phyloP scores from a whole-genome alignment of 2,329 filamentous ascomycete species.

The Colletotrichum tanaceti region DNA sequence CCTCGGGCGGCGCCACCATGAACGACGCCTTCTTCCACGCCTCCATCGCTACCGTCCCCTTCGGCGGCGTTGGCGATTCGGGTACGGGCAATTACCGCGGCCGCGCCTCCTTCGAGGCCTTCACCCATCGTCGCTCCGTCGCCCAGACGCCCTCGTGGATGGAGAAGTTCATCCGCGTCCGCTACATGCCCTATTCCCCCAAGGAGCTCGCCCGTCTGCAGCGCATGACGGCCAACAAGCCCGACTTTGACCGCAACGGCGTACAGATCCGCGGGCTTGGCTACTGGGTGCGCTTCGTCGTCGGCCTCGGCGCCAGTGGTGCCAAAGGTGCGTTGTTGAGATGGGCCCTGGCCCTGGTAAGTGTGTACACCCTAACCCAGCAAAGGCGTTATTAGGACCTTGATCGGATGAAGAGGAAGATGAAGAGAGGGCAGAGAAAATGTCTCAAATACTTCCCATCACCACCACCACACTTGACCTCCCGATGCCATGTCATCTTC shows the following conservation, averaged over 20 bases:
- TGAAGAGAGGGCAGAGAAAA: not conserved
- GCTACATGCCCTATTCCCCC: slow-evolving; percentile 73
- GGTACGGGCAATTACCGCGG: slow-evolving; percentile 84
- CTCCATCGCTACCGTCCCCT: slow-evolving; percentile 76
- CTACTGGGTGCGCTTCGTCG: slow-evolving; percentile 66
- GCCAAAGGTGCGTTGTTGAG: slow-evolving; percentile 63
- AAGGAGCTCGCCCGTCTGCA: slow-evolving; percentile 58
- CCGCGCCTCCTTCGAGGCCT: slow-evolving; percentile 76
- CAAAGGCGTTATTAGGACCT: slow-evolving; percentile 51
- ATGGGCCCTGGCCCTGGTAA: slow-evolving; percentile 61
- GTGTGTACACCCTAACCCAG: slow-evolving; percentile 46
- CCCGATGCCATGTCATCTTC: not conserved
- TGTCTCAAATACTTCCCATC: slow-evolving; percentile 8
- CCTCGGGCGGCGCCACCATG: slow-evolving; percentile 75
- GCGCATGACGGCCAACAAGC: slow-evolving; percentile 57
- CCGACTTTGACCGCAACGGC: slow-evolving; percentile 73
- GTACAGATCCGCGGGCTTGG: slow-evolving; percentile 60
- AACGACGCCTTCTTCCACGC: slow-evolving; percentile 69
- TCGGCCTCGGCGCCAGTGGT: slow-evolving; percentile 63
- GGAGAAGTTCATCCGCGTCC: slow-evolving; percentile 73
- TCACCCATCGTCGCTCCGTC: slow-evolving; percentile 69
- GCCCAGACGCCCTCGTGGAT: slow-evolving; percentile 75
- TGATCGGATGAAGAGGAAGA: slow-evolving; percentile 39
- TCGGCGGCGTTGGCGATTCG: slow-evolving; percentile 85
- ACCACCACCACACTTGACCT: slow-evolving; percentile 17